Percentiles rank a stretch among this genome's conserved stretches.
These are phyloP conservation scores for Mortierella sp. DNA, from an alignment of 371 early-diverging fungal genomes.

Conservation along the genomic window DNA sequence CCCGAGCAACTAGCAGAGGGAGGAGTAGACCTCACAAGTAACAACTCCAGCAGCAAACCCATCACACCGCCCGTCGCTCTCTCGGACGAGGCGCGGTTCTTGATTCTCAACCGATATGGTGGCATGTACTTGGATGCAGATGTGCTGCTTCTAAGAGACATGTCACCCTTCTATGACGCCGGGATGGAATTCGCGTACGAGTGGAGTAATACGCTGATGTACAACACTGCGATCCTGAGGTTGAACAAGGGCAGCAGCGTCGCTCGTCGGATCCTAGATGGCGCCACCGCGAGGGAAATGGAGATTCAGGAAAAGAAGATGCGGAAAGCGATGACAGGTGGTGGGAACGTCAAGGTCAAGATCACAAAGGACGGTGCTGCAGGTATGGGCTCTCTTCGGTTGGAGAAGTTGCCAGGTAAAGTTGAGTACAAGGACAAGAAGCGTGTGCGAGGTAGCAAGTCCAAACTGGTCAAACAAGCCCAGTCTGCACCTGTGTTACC, in stretches of 20 bases:
- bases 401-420: not conserved
- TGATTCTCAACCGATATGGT: slow-evolving; percentile 38
- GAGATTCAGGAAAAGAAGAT: slow-evolving; percentile 23
- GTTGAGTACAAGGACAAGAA: not conserved
- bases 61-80: slow-evolving; percentile 30
- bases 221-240: slow-evolving; percentile 48
- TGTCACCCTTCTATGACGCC: slow-evolving; percentile 48
- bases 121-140: slow-evolving; percentile 48
- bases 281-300: slow-evolving; percentile 34
- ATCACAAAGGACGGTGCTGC: not conserved
- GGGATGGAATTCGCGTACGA: slow-evolving; percentile 50
- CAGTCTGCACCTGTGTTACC: not conserved
- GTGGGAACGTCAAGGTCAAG: not conserved
- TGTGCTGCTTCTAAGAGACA: slow-evolving; percentile 48
- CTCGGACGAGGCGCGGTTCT: slow-evolving; percentile 51
- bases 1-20: not conserved
- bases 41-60: not conserved
- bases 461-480: not conserved
- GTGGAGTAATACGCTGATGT: slow-evolving; percentile 43
- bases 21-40: not conserved
- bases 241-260: slow-evolving; percentile 34
- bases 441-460: not conserved
- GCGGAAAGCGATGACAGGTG: not conserved
- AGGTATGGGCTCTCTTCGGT: not conserved
- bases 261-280: slow-evolving; percentile 44